A percentile compares a stretch with the other conserved stretches of the same genome.
Evolutionary conservation across 2,329 filamentous ascomycete species (phyloP).

Genomic region (Fusarium mangiferae): DNA sequence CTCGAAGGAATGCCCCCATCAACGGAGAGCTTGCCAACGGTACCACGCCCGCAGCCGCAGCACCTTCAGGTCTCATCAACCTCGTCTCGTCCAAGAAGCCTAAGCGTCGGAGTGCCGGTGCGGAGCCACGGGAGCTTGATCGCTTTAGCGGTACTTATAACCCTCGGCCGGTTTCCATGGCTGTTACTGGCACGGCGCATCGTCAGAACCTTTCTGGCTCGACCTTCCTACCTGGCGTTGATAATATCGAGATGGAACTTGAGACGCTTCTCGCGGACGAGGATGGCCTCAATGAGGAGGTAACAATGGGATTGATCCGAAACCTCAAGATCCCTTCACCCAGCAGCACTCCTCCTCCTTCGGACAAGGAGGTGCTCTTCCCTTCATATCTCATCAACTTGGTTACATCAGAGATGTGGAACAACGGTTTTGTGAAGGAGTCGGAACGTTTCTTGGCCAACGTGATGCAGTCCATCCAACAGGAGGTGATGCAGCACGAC

Average conservation of each 20-base stretch:
- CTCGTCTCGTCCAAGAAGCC: constrained; percentile 97
- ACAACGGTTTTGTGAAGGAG: constrained; percentile 99
- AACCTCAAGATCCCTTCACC: constrained; percentile 97
- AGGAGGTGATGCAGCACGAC: constrained; percentile 99
- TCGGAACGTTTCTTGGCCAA: constrained; percentile 98
- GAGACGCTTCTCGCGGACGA: constrained; percentile 95
- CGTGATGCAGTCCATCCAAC: constrained; percentile 99
- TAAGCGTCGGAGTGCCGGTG: constrained; percentile 90
- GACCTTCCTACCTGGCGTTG: constrained; percentile 81
- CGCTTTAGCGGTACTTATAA: constrained; percentile 94
- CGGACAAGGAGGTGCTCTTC: constrained; percentile 98
- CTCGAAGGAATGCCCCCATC: constrained; percentile 79
- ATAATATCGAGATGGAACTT: constrained; percentile 94
- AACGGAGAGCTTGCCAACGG: constrained; percentile 69
- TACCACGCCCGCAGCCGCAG: constrained; percentile 56
- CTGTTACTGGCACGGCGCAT: constrained; percentile 74
- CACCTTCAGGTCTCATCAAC: constrained; percentile 87
- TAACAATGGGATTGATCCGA: constrained; percentile 93
- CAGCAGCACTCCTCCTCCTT: constrained; percentile 85
- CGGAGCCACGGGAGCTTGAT: constrained; percentile 85
- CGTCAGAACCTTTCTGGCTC: constrained; percentile 78
- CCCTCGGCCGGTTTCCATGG: constrained; percentile 96
- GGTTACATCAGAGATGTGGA: constrained; percentile 99
- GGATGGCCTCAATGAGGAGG: constrained; percentile 95
- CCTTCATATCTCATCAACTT: constrained; percentile 98